phyloP scores from a whole-genome alignment of 2,329 filamentous ascomycete genomes.

The Neonectria hederae region DNA sequence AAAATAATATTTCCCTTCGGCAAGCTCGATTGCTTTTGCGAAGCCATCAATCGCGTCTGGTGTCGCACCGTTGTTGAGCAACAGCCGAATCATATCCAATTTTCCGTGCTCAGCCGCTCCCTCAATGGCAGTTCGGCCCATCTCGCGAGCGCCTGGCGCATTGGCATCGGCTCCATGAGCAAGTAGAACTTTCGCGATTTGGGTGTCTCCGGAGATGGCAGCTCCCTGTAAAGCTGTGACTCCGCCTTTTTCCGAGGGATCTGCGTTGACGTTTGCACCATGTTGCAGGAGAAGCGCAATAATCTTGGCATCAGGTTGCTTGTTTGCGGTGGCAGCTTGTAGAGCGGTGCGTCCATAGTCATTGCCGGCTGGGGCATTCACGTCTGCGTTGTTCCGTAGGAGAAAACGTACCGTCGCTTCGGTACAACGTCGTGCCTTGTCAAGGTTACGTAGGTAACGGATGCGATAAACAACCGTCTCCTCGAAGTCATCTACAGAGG shows the following conservation, averaged over 20 bases:
- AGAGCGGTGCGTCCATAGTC: slow-evolving; percentile 6
- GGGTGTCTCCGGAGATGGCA: slow-evolving; percentile 12
- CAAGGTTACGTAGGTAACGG: no score
- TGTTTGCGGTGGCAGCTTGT: background rate
- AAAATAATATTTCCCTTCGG: background rate
- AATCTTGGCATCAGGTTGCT: background rate
- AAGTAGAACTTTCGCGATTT: slow-evolving; percentile 8
- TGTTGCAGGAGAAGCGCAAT: background rate
- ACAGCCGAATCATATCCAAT: slow-evolving; percentile 18
- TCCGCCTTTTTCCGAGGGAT: background rate
- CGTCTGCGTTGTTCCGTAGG: background rate
- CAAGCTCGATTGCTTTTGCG: slow-evolving; percentile 10
- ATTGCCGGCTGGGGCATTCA: slow-evolving; percentile 6
- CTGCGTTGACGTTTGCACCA: slow-evolving; percentile 9
- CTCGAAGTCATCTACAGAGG: background rate
- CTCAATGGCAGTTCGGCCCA: slow-evolving; percentile 22
- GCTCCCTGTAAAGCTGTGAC: slow-evolving; percentile 19
- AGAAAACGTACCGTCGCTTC: background rate
- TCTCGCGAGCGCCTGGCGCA: background rate
- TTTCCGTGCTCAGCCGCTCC: slow-evolving; percentile 22
- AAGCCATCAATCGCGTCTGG: slow-evolving; percentile 1
- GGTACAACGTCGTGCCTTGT: background rate
- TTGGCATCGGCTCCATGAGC: background rate
- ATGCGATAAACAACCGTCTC: no score
- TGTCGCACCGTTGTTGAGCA: slow-evolving; percentile 8